Conservation (phyloP, 352 stramenopile genomes). For the Phytophthora kernoviae region DNA sequence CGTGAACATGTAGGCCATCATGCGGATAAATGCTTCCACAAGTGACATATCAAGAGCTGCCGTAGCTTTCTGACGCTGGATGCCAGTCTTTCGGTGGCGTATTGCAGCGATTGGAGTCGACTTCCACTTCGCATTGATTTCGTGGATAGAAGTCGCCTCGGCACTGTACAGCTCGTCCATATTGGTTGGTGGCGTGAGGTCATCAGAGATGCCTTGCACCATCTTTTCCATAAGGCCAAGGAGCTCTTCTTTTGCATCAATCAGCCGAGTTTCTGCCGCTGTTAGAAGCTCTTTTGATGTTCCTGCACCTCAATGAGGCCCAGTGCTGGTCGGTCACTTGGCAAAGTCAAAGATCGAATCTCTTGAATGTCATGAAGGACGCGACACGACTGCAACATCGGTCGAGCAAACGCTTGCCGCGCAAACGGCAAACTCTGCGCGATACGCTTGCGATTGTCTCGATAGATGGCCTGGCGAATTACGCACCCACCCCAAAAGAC, state of each 20-base stretch:
- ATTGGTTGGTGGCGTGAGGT: slow-evolving; percentile 45
- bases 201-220: slow-evolving; percentile 49
- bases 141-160: slow-evolving; percentile 49
- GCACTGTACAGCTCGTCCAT: slow-evolving; percentile 56
- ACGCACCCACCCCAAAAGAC: slow-evolving; percentile 61
- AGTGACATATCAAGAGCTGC: slow-evolving; percentile 52
- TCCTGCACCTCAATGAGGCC: slow-evolving; percentile 47
- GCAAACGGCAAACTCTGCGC: slow-evolving; percentile 40
- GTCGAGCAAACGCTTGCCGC: slow-evolving; percentile 39
- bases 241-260: slow-evolving; percentile 68
- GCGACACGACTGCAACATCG: slow-evolving; percentile 46
- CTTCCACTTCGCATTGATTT: slow-evolving; percentile 63
- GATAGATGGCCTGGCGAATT: slow-evolving; percentile 45
- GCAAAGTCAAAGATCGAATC: slow-evolving; percentile 48
- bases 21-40: slow-evolving; percentile 53
- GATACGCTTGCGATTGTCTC: slow-evolving; percentile 43
- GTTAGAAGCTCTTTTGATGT: slow-evolving; percentile 43
- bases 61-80: slow-evolving; percentile 47
- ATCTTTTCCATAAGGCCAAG: slow-evolving; percentile 54
- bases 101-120: slow-evolving; percentile 61
- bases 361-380: slow-evolving; percentile 46
- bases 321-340: slow-evolving; percentile 31
- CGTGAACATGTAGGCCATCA: slow-evolving; percentile 77
- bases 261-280: slow-evolving; percentile 58
- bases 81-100: slow-evolving; percentile 29